Base-by-base conservation (phyloP, 1,284 basidiomycete species). In the Tilletia indica region DNA sequence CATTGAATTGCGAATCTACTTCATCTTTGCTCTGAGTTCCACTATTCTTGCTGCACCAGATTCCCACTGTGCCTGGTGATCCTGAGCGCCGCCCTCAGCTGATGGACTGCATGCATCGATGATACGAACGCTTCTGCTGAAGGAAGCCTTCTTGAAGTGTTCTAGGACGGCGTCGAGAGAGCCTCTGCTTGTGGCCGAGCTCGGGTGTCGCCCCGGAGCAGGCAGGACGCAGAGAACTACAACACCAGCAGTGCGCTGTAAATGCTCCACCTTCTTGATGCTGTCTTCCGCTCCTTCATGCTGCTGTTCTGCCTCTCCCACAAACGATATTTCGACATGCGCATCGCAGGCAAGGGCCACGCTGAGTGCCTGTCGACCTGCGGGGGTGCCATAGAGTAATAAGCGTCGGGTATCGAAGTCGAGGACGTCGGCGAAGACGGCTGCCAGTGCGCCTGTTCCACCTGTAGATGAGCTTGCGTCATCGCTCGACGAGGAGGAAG, bases 341-440 rank as follows among this genome's bases (percentile, higher is more conserved):
- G 71, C 72, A 58, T 71, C 72, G 69, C 71, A 74, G 1, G 68
- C 71, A 4, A 74, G 39, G 0, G 72, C 70, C 12, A 56, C 38
- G 12, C 47, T 31, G 34, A 74, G 63, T 14, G 72, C 64, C 25
- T 68, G 42, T 21, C 70, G 56, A 31, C 72, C 72, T 19, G 68
- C 69, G 39, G 36, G 34, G 48, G 67, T 72, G 31, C 67, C 42
- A 54, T 74, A 74, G 34, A 73, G 72, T 3, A 74, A 38, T 8
- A 72, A 63, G 25, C 72, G 54, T 16, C 72, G 54, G 36, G 64
- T 25, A 38, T 74, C 72, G 42, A 72, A 74, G 47, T 47, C 42
- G 34, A 36, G 16, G 47, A 74, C 63, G 39, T 61, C 45, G 21
- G 64, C 48, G 31, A 73, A 63, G 31, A 42, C 39, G 4, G 48